Percentiles rank a stretch among this genome's conserved stretches.
Evolutionary conservation across 1,284 basidiomycete genomes (phyloP).

Genomic region (Chiua sp.): DNA sequence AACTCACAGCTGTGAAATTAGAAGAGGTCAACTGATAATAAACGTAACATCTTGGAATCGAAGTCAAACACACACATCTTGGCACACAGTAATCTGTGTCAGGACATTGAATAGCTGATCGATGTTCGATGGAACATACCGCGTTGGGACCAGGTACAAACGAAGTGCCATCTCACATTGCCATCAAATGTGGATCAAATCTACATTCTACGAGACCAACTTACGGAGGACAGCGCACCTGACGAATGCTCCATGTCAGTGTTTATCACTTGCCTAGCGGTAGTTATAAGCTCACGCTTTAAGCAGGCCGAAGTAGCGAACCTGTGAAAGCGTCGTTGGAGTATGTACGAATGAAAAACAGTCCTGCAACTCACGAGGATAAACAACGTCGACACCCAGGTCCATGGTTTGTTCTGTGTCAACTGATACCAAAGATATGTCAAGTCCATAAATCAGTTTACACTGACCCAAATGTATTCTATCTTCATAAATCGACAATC

Average conservation of each 20-base stretch:
- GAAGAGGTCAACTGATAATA: neutral
- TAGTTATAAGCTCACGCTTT: neutral
- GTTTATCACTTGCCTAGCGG: neutral
- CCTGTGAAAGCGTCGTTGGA: neutral
- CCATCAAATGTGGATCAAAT: too few species aligned
- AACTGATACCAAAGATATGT: neutral
- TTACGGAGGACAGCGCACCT: neutral
- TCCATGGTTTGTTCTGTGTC: constrained; percentile 14
- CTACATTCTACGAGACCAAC: neutral
- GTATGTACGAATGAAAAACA: neutral
- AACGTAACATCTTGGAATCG: too few species aligned
- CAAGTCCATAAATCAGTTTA: neutral
- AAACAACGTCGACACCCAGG: constrained; percentile 6
- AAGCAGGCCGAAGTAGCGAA: neutral
- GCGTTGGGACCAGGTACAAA: neutral
- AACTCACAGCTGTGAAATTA: neutral
- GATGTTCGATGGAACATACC: neutral
- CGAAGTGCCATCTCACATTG: neutral
- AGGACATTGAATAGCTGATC: neutral
- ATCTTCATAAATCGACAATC: constrained; percentile 5
- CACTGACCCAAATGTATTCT: constrained; percentile 14
- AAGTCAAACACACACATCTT: neutral
- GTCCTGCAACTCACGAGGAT: constrained; percentile 1
- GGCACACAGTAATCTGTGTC: neutral
- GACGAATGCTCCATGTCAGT: neutral